phyloP scores from a whole-genome alignment of 805 yeast species.

The Cyberlindnera lachancei region DNA sequence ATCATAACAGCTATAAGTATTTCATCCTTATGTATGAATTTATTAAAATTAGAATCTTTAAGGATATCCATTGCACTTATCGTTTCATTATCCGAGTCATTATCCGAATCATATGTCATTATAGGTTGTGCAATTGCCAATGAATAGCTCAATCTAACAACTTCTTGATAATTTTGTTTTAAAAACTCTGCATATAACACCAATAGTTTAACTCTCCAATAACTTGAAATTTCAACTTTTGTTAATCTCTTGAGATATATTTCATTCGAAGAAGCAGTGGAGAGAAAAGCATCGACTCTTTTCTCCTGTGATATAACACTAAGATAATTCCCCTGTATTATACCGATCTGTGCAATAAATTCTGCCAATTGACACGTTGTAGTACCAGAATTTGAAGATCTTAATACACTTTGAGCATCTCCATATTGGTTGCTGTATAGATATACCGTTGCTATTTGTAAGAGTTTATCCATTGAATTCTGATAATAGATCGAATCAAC shows the following conservation, averaged over 20 bases:
- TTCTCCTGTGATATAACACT: constrained; percentile 18
- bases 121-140: constrained; percentile 13
- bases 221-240: constrained; percentile 16
- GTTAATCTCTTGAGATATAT: constrained; percentile 19
- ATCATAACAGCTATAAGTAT: constrained; percentile 13
- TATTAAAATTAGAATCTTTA: constrained; percentile 11
- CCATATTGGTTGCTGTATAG: constrained; percentile 12
- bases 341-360: constrained; percentile 15
- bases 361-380: constrained; percentile 18
- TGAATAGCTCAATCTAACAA: constrained; percentile 6
- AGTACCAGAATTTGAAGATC: constrained; percentile 9
- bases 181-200: constrained; percentile 21
- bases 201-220: constrained; percentile 21
- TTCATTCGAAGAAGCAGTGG: constrained; percentile 18
- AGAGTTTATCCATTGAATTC: constrained; percentile 11
- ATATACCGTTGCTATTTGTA: constrained; percentile 14
- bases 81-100: no score
- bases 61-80: constrained; percentile 16
- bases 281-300: constrained; percentile 16
- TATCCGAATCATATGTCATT: constrained; percentile 12
- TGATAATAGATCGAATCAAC: constrained; percentile 20
- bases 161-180: constrained; percentile 16
- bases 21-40: constrained; percentile 18
- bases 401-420: constrained; percentile 16
- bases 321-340: constrained; percentile 13